Base-by-base conservation (phyloP, 2,329 filamentous ascomycete genomes). In the Arthroderma sp. region DNA sequence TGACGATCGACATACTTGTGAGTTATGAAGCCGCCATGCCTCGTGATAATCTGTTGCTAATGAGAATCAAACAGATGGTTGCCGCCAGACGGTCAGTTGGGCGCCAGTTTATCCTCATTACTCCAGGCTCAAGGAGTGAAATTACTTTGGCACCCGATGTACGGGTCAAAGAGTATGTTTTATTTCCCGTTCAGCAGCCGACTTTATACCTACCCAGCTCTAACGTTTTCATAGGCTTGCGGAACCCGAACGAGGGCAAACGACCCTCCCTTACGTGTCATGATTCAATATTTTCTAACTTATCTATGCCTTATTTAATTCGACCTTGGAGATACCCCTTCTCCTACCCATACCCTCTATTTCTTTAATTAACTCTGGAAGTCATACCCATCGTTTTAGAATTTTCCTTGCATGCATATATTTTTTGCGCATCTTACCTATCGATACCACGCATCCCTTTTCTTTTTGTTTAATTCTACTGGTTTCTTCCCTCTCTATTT, bases 51-150 rank as follows among this genome's bases (percentile, higher is more conserved):
- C 11, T 30, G 10, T 10, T 15, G 4, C 30, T 10, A 9, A 9
- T 10, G 8, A 6, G 6, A 30, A 27, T 22, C 22, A 7, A 36
- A 39, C 53, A 86, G 82, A 87, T 95, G 54, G 75, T 79, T 48
- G 85, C 86, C 11, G 91, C 91, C 33, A 77, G 91, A 55, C 77
- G 83, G 29, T 85, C 86, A 1, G 81, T 91, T n/a, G 86, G 87
- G 28, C 77, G 86, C 50, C 91, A 98, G 61, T 98, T 93, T 58
- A 88, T 98, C 51, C 76, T 98, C 45, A 98, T 98, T 60, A 95
- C 89, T 2, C 91, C 91, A 29, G 93, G 94, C 54, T 82, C 82
- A 39, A 86, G 94, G 66, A 65, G 59, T 7, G 67, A 70, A 40
- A 69, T 70, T 44, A 66, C 55, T 29, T 56, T 63, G 38, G 61